These are phyloP conservation scores for Aspergillus puulaauensis DNA, from an alignment of 2,329 filamentous ascomycete species.

Conservation along the genomic window DNA sequence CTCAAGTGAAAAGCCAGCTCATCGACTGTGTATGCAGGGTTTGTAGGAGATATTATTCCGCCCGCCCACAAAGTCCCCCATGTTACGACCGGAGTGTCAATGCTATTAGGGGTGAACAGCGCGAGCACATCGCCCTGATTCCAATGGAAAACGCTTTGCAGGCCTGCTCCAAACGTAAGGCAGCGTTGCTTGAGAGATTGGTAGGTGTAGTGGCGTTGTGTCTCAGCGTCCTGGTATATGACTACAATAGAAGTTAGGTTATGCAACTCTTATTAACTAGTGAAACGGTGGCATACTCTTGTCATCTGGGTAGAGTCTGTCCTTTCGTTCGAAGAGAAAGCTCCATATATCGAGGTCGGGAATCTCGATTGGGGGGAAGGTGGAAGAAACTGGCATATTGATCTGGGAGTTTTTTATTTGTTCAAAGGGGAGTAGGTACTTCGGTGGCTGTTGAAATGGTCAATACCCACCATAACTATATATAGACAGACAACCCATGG, in stretches of 20 bases:
- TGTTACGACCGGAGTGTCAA: slow-evolving; percentile 75
- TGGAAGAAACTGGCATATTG: slow-evolving; percentile 69
- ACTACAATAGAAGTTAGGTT: neutral
- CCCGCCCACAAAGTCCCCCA: slow-evolving; percentile 84
- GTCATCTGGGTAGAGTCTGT: slow-evolving; percentile 66
- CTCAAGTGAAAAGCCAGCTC: slow-evolving; percentile 83
- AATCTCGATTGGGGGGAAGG: slow-evolving; percentile 64
- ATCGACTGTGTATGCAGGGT: slow-evolving; percentile 79
- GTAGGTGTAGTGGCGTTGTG: slow-evolving; percentile 69
- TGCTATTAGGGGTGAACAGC: slow-evolving; percentile 80
- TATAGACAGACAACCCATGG: too few species aligned
- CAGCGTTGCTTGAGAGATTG: slow-evolving; percentile 64
- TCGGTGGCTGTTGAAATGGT: too few species aligned
- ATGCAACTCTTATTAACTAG: slow-evolving; percentile 35
- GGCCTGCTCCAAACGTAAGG: slow-evolving; percentile 74
- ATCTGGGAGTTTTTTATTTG: too few species aligned
- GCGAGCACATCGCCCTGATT: slow-evolving; percentile 78
- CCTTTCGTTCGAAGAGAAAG: slow-evolving; percentile 70
- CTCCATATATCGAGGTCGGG: slow-evolving; percentile 76
- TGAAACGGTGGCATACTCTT: slow-evolving; percentile 59
- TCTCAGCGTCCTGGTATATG: slow-evolving; percentile 69
- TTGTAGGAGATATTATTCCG: slow-evolving; percentile 76
- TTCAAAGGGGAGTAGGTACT: too few species aligned
- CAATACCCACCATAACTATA: too few species aligned
- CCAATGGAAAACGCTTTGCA: slow-evolving; percentile 74